Evolutionary conservation across 805 yeast species (phyloP).

Genomic region (Candida gorgasii): DNA sequence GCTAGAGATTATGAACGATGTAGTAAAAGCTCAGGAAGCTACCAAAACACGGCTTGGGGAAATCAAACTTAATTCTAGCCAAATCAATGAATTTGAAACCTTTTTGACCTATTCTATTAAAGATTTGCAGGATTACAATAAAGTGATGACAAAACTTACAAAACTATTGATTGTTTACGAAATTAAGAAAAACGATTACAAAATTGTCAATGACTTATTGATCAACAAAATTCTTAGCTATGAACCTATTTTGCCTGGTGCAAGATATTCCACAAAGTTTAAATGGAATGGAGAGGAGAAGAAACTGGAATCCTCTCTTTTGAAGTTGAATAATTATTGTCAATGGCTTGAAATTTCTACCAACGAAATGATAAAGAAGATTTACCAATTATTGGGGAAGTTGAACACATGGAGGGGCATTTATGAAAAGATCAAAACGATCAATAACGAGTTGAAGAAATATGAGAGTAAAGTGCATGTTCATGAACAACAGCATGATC

Average conservation of each 20-base stretch:
- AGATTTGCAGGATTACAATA: conserved; percentile 39
- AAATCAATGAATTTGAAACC: conserved; percentile 43
- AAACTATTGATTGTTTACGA: conserved; percentile 35
- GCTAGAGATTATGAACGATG: conserved; percentile 27
- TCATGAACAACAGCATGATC: not conserved
- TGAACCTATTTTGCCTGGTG: conserved; percentile 7
- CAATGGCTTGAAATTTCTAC: conserved; percentile 27
- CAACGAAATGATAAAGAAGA: conserved; percentile 24
- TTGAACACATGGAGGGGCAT: conserved; percentile 32
- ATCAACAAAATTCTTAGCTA: conserved; percentile 9
- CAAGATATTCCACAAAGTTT: conserved; percentile 3
- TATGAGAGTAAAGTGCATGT: conserved; percentile 23
- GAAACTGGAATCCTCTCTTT: conserved; percentile 12
- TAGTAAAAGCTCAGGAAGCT: conserved; percentile 18
- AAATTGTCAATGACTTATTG: conserved; percentile 20
- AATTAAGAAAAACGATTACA: conserved; percentile 34
- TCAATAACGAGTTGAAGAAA: conserved; percentile 30
- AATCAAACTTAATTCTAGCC: conserved; percentile 21
- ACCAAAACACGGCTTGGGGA: conserved; percentile 25
- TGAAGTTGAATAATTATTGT: conserved; percentile 18
- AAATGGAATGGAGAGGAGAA: conserved; percentile 12
- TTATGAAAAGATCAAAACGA: conserved; percentile 25
- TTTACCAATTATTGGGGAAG: conserved; percentile 23
- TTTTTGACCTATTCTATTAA: conserved; percentile 48
- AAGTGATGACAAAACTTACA: conserved; percentile 32